Base-by-base conservation (phyloP, 106 monocot genomes). In the Ottelia alismoides region DNA sequence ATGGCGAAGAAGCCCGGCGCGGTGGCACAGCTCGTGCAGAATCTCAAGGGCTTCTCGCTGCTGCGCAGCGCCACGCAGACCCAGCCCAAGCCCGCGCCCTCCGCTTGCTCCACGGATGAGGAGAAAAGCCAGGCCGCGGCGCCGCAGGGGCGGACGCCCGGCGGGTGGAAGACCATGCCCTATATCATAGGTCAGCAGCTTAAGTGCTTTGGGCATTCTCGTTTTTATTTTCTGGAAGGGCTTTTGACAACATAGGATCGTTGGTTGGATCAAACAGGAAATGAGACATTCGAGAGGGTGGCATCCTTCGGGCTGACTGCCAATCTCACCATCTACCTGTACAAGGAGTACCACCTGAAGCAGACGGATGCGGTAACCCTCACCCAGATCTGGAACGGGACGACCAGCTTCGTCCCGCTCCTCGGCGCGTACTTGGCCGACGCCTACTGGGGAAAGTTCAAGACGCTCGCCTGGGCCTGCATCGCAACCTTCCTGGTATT, bases 341-440 rank as follows among this genome's bases (percentile, higher is more conserved):
- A 65, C 30, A 74, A 30, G 20, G 48, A 28, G 23, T 74, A 73
- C 51, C 47, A 70, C 56, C 50, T 79, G 60, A n/a, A 44, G 26
- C 55, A 60, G 28, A 55, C 62, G 18, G 19, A 45, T 10, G 78
- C 78, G 1, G 69, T 60, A 0, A 69, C 57, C 43, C 20, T 79
- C 20, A 28, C 28, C 0, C 65, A 70, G 25, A 69, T 79, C 22
- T 73, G 74, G 61, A 29, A n/a, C 22, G 78, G 73, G 1, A 79
- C 78, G 17, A 43, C 70, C 32, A 70, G 69, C 40, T 70, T 79
- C 45, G 73, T 74, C 3, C 78, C 78, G 25, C 49, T 79, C 3
- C 0, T 79, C 35, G 78, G 78, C 2, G 78, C 74, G 6, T 79
- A 74, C 60, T n/a, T 79, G 28, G 53, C 73, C 61, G 78, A 79